A percentile compares a stretch with the other conserved stretches of the same genome.
Evolutionary conservation across 768 basidiomycete species (phyloP).

Genomic region (Rhizopogon vulgaris): DNA sequence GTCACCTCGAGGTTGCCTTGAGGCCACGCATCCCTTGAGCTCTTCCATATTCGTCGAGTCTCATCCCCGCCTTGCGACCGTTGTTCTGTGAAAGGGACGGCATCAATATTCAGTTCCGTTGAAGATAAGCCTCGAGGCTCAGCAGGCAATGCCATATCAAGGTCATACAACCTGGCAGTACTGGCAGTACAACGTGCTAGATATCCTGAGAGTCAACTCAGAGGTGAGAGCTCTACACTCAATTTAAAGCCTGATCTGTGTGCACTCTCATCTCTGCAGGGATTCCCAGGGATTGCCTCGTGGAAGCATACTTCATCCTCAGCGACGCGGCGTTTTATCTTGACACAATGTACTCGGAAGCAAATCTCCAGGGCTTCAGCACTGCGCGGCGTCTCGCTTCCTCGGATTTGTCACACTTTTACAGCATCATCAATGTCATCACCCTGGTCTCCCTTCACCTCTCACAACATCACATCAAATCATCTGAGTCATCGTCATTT

Average conservation of each 20-base stretch:
- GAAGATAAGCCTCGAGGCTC: not conserved
- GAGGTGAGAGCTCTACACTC: not conserved
- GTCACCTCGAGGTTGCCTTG: conserved; percentile 36
- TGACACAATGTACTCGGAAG: not conserved
- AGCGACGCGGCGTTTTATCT: conserved; percentile 1
- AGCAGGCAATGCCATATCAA: not conserved
- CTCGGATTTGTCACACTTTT: not conserved
- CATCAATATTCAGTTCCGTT: not conserved
- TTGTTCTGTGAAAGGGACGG: conserved; percentile 2
- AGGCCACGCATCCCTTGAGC: conserved; percentile 20
- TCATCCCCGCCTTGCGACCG: conserved; percentile 11
- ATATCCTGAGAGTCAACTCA: not conserved
- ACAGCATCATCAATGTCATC: not conserved
- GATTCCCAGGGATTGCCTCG: conserved; percentile 1
- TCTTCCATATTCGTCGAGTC: conserved; percentile 19
- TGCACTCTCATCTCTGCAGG: not conserved
- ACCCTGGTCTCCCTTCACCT: not conserved
- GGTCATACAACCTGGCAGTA: not conserved
- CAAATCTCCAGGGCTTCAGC: not conserved
- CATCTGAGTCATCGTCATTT: not conserved
- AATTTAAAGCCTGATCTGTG: not conserved
- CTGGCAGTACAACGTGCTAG: not conserved
- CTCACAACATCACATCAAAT: not conserved
- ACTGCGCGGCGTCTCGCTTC: not conserved
- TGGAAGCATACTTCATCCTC: not conserved